Evolutionary conservation across 768 basidiomycete species (phyloP).

Genomic region (Lactarius pseudohatsudake): DNA sequence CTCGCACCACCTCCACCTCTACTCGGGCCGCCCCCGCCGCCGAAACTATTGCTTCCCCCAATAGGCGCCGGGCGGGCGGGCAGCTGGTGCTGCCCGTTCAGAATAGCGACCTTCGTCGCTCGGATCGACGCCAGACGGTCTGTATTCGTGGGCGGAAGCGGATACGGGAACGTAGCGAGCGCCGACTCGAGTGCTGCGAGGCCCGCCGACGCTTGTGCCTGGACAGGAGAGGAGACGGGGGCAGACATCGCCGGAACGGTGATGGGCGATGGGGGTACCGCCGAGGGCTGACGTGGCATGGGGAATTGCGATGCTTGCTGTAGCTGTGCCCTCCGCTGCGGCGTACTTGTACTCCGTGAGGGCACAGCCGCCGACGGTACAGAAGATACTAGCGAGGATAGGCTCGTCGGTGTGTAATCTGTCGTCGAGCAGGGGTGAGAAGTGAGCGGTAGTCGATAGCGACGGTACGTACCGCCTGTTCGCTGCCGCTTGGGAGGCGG

Average conservation of each 20-base stretch:
- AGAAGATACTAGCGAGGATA: neutral
- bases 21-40: too few relatives aligned
- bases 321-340: too few relatives aligned
- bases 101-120: conserved; percentile 16
- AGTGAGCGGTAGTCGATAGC: neutral
- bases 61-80: too few relatives aligned
- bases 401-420: neutral
- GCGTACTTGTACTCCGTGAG: neutral
- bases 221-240: neutral
- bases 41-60: too few relatives aligned
- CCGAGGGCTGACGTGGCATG: neutral
- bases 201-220: neutral
- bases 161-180: neutral
- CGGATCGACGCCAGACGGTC: conserved; percentile 9
- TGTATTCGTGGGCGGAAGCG: neutral
- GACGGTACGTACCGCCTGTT: neutral
- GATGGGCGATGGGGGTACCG: neutral
- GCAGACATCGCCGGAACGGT: too few relatives aligned
- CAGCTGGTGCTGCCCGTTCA: neutral
- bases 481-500: conserved; percentile 16
- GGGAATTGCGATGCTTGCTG: neutral
- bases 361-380: neutral
- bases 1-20: too few relatives aligned
- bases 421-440: neutral
- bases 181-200: neutral